Percentiles rank a stretch among this genome's conserved stretches.
Evolutionary conservation across 2,329 filamentous ascomycete species (phyloP).

Genomic region (Neofusicoccum cordaticola): DNA sequence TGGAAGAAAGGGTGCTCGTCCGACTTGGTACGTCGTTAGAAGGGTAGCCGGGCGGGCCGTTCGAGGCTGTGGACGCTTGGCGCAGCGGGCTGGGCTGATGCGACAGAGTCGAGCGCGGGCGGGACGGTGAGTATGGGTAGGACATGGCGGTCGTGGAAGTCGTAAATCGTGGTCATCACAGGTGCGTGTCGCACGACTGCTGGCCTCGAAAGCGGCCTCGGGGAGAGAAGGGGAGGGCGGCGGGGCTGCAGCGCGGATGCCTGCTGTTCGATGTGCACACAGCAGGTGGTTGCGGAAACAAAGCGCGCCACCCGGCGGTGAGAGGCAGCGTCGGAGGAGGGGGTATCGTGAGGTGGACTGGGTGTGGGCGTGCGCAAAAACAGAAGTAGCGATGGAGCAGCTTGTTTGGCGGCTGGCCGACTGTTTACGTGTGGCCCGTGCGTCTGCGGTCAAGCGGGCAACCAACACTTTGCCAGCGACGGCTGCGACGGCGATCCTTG

Average conservation of each 20-base stretch:
- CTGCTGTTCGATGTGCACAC: neutral
- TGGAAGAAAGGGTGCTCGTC: slow-evolving; percentile 70
- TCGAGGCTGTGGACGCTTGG: slow-evolving; percentile 68
- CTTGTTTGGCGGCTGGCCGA: slow-evolving; percentile 2
- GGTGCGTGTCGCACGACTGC: slow-evolving; percentile 5
- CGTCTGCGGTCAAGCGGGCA: slow-evolving; percentile 1
- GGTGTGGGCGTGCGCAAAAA: neutral
- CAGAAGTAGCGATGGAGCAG: neutral
- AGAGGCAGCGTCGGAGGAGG: neutral
- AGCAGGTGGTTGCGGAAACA: neutral
- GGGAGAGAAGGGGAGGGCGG: neutral
- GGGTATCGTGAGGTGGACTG: neutral
- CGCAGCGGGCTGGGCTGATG: slow-evolving; percentile 49
- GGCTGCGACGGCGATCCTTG: neutral
- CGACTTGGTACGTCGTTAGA: slow-evolving; percentile 48
- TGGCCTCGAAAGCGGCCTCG: slow-evolving; percentile 8
- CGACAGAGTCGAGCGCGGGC: slow-evolving; percentile 34
- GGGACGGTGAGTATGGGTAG: slow-evolving; percentile 33
- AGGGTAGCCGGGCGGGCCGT: slow-evolving; percentile 54
- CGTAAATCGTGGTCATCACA: slow-evolving; percentile 17
- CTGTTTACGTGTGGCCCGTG: slow-evolving; percentile 13
- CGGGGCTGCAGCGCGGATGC: neutral
- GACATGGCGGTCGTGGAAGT: slow-evolving; percentile 29
- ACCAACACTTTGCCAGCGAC: neutral
- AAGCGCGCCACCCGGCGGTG: neutral